These are phyloP conservation scores for Polytolypa hystricis DNA, from an alignment of 2,329 filamentous ascomycete genomes.

Conservation along the genomic window DNA sequence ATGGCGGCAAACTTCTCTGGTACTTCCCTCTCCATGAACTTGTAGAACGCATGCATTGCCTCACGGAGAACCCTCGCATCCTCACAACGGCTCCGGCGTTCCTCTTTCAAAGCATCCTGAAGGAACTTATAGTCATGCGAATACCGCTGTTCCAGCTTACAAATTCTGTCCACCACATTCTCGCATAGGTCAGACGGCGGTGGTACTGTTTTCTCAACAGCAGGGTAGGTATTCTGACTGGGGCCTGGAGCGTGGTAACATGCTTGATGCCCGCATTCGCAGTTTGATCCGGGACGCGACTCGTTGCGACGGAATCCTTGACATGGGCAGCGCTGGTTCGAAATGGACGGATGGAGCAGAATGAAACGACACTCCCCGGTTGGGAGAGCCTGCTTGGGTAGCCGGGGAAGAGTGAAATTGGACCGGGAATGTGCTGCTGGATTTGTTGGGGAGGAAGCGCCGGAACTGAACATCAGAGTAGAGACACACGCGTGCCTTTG, in stretches of 20 bases:
- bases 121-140: conserved; percentile 16
- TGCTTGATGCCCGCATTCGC: conserved; percentile 38
- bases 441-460: conserved; percentile 10
- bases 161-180: conserved; percentile 16
- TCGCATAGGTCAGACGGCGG: conserved; percentile 4
- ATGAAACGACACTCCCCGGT: conserved; percentile 23
- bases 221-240: conserved; percentile 4
- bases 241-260: conserved; percentile 30
- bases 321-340: conserved; percentile 32
- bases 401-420: neutral
- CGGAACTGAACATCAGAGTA: conserved; percentile 17
- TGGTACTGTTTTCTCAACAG: conserved; percentile 5
- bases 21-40: conserved; percentile 17
- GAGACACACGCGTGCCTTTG: conserved; percentile 3
- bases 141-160: conserved; percentile 17
- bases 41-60: conserved; percentile 20
- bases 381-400: conserved; percentile 13
- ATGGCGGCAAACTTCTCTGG: conserved; percentile 17
- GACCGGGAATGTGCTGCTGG: neutral
- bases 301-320: conserved; percentile 29
- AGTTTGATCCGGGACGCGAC: conserved; percentile 29
- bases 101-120: conserved; percentile 15
- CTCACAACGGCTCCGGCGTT: conserved; percentile 17
- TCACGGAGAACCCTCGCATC: conserved; percentile 19
- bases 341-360: conserved; percentile 15